phyloP scores from a whole-genome alignment of 163 green algal genomes.

The Scenedesmus sp. region DNA sequence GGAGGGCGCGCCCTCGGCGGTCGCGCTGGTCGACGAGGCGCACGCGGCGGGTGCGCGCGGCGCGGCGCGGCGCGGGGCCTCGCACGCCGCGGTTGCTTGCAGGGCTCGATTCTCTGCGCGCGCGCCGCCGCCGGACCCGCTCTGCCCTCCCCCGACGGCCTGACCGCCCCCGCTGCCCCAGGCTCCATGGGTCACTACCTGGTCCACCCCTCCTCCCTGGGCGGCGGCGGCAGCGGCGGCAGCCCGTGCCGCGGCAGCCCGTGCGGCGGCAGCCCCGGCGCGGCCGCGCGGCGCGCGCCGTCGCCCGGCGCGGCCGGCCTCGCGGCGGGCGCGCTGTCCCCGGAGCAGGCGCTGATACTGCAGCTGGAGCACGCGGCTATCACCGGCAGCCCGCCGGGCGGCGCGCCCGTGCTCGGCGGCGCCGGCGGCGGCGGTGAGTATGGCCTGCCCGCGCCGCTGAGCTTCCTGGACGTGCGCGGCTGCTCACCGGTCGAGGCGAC shows the following conservation, averaged over 20 bases:
- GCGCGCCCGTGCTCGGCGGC: not conserved
- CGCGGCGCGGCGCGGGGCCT: not conserved
- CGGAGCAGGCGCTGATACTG: constrained; percentile 38
- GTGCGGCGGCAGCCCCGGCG: not conserved
- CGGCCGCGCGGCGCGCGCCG: too few species aligned
- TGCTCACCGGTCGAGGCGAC: constrained; percentile 29
- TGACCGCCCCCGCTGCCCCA: not conserved
- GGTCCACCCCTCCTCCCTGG: not conserved
- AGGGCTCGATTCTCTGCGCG: not conserved
- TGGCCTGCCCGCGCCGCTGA: constrained; percentile 1
- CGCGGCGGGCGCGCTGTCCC: too few species aligned
- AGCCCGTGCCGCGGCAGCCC: not conserved
- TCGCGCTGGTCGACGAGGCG: constrained; percentile 2
- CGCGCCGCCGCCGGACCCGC: not conserved
- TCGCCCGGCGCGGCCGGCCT: too few species aligned
- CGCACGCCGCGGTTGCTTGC: not conserved
- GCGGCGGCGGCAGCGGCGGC: not conserved
- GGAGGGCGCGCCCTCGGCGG: constrained; percentile 6
- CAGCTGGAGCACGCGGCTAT: constrained; percentile 24
- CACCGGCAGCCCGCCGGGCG: not conserved
- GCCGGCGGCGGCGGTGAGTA: not conserved
- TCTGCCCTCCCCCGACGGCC: too few species aligned
- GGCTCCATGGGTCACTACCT: constrained; percentile 30
- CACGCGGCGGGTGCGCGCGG: constrained; percentile 9
- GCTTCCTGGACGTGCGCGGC: constrained; percentile 19